Percentiles rank a stretch among this genome's conserved stretches.
These are phyloP conservation scores for Camelina hispida DNA, from an alignment of 345 rosid species.

Conservation along the genomic window DNA sequence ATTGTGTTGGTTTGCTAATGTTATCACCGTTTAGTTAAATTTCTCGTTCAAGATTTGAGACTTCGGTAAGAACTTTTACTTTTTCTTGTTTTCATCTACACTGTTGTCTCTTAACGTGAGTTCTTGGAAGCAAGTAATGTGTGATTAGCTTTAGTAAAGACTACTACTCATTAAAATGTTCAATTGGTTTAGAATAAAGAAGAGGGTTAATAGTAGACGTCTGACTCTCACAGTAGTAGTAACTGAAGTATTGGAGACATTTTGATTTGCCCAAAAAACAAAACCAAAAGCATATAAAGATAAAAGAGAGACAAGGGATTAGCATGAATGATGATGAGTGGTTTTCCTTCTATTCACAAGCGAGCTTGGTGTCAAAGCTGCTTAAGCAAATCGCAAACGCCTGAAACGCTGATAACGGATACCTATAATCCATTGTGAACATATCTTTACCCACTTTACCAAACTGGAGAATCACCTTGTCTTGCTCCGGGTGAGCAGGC, in stretches of 20 bases:
- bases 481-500: conserved; percentile 62
- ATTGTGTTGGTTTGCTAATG: neutral
- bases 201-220: conserved; percentile 8
- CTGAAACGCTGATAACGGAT: conserved; percentile 94
- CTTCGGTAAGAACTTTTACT: neutral
- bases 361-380: conserved; percentile 98
- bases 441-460: conserved; percentile 96
- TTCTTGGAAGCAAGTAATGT: neutral
- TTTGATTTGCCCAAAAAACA: conserved; percentile 19
- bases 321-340: conserved; percentile 35
- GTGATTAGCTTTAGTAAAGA: neutral
- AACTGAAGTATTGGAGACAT: conserved; percentile 37
- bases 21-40: neutral
- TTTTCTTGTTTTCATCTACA: conserved; percentile 2
- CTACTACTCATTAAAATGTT: neutral
- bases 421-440: conserved; percentile 98
- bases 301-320: conserved; percentile 30
- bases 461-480: conserved; percentile 93
- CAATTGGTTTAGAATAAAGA: conserved; percentile 27
- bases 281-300: conserved; percentile 18
- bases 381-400: conserved; percentile 97
- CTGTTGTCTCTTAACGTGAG: neutral
- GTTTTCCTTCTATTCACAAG: conserved; percentile 80
- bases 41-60: neutral
- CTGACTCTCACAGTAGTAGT: conserved; percentile 32